Conservation (phyloP, 2,329 filamentous ascomycete species). For the Fusarium sp. region DNA sequence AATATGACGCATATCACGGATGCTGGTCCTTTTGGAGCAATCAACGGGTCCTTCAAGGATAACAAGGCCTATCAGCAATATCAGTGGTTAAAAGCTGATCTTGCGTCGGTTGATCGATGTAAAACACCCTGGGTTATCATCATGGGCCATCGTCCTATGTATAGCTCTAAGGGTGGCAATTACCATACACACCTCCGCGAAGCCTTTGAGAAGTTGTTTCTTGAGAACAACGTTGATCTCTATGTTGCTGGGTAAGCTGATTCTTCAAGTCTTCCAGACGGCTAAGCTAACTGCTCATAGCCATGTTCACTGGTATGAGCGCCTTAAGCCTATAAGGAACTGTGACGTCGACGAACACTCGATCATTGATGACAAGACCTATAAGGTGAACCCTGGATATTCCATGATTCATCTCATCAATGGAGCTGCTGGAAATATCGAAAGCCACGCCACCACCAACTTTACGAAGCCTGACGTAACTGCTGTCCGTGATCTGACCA, state of each 20-base stretch:
- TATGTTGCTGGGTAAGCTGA: conserved; percentile 2
- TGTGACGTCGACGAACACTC: neutral
- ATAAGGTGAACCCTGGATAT: neutral
- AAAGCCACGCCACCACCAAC: neutral
- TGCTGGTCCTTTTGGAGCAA: neutral
- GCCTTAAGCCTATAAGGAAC: neutral
- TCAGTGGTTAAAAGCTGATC: neutral
- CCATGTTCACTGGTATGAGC: conserved; percentile 16
- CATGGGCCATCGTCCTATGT: conserved; percentile 13
- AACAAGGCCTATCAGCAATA: neutral
- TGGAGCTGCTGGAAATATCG: conserved; percentile 4
- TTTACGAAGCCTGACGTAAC: rapidly evolving
- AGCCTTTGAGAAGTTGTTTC: neutral
- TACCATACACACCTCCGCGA: neutral
- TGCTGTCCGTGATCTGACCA: neutral
- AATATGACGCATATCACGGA: neutral
- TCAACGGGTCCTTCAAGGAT: neutral
- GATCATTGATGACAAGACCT: neutral
- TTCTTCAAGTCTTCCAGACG: rapidly evolving
- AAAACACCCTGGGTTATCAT: conserved; percentile 6
- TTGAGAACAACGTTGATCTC: neutral
- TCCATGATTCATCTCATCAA: conserved; percentile 5
- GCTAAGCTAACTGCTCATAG: neutral
- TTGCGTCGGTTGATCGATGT: neutral
- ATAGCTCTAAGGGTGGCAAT: neutral